phyloP scores from a whole-genome alignment of 2,329 filamentous ascomycete species.

The Hypoxylon sp. region DNA sequence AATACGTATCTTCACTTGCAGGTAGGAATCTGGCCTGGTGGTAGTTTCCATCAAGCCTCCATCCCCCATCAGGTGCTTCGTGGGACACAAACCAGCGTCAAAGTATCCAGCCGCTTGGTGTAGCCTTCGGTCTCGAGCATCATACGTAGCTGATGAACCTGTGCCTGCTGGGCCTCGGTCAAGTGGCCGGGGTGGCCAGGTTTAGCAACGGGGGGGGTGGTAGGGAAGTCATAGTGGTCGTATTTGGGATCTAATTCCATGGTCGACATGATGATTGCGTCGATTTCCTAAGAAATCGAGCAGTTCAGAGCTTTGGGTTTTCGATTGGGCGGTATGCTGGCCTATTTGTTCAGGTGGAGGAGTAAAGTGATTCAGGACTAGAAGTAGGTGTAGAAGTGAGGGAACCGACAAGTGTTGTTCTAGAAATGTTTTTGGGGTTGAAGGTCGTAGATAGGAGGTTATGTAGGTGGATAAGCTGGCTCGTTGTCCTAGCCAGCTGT shows the following conservation, averaged over 20 bases:
- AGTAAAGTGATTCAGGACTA: conserved; percentile 7
- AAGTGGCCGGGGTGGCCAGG: conserved; percentile 90
- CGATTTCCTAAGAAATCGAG: conserved; percentile 41
- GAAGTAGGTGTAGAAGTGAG: conserved; percentile 3
- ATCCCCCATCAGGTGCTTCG: background rate
- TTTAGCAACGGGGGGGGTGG: conserved; percentile 76
- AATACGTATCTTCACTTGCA: background rate
- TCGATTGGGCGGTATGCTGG: conserved; percentile 10
- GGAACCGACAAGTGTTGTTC: conserved; percentile 28
- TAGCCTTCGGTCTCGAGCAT: conserved; percentile 87
- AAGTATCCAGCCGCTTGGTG: conserved; percentile 88
- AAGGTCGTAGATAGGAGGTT: conserved; percentile 32
- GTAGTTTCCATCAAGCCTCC: background rate
- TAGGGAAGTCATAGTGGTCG: conserved; percentile 95
- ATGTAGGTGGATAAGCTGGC: conserved; percentile 32
- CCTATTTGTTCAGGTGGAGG: conserved; percentile 22
- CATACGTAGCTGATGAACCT: conserved; percentile 86
- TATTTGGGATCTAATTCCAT: conserved; percentile 87
- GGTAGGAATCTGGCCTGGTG: background rate
- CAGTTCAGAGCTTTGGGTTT: conserved; percentile 15
- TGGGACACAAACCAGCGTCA: conserved; percentile 79
- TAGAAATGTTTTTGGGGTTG: conserved; percentile 26
- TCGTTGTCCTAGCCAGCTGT: conserved; percentile 26
- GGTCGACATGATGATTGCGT: conserved; percentile 48
- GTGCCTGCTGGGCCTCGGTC: conserved; percentile 87